Conservation (phyloP, 805 yeast genomes). For the Nakazawaea anatomiae region DNA sequence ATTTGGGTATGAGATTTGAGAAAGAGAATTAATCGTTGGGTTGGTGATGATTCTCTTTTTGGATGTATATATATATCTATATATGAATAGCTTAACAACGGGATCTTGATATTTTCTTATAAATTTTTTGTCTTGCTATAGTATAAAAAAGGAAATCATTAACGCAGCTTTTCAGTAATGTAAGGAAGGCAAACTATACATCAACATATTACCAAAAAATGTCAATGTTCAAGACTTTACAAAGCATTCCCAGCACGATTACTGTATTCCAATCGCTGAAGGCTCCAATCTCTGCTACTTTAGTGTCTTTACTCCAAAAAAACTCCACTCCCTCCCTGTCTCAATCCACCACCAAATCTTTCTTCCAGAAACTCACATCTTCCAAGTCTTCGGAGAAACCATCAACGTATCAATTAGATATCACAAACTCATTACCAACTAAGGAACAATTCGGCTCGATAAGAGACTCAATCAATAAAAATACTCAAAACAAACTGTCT, state of each 20-base stretch:
- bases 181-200: no score
- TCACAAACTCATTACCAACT: slow-evolving; percentile 1
- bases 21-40: no score
- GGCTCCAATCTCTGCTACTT: neutral
- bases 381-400: neutral
- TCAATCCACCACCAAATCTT: neutral
- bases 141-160: no score
- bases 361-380: neutral
- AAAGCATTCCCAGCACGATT: slow-evolving; percentile 37
- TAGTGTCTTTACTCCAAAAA: neutral
- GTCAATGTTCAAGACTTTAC: slow-evolving; percentile 45
- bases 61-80: neutral
- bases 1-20: slow-evolving; percentile 34
- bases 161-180: no score
- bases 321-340: neutral
- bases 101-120: no score
- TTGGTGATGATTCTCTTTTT: no score
- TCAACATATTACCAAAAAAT: slow-evolving; percentile 16
- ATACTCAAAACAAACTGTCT: neutral
- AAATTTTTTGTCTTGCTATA: no score
- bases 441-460: slow-evolving; percentile 5
- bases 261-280: slow-evolving; percentile 28
- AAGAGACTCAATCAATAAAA: neutral
- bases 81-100: no score
- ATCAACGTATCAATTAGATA: neutral